Conservation (phyloP, 768 basidiomycete species). For the Lactarius psammicola region DNA sequence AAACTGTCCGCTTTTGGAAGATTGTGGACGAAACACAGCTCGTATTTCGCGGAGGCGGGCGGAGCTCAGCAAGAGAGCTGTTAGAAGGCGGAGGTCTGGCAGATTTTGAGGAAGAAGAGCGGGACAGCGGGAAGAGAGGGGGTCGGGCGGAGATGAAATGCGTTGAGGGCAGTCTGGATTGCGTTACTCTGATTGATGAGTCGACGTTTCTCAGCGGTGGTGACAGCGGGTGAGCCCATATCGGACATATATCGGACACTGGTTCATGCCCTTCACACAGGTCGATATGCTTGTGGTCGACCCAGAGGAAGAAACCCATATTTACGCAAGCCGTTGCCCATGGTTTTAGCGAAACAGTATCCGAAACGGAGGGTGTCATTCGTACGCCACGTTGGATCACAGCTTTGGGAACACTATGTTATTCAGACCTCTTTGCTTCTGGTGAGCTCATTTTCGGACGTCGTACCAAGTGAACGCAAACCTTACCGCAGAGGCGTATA, state of each 20-base stretch:
- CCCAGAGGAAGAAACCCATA: slow-evolving; percentile 90
- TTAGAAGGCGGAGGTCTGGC: slow-evolving; percentile 72
- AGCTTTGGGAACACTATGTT: slow-evolving; percentile 73
- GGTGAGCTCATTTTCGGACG: slow-evolving; percentile 47
- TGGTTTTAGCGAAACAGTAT: slow-evolving; percentile 70
- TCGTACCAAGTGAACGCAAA: not conserved
- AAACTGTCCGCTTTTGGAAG: slow-evolving; percentile 94
- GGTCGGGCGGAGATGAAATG: slow-evolving; percentile 49
- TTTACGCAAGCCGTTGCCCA: slow-evolving; percentile 87
- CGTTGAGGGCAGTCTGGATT: slow-evolving; percentile 89
- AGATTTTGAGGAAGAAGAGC: slow-evolving; percentile 55
- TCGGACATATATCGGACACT: slow-evolving; percentile 11
- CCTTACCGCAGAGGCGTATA: slow-evolving; percentile 35
- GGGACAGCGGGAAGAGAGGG: slow-evolving; percentile 35
- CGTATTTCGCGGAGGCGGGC: slow-evolving; percentile 94
- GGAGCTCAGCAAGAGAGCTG: slow-evolving; percentile 74
- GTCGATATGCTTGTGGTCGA: slow-evolving; percentile 91
- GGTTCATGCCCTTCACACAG: slow-evolving; percentile 40
- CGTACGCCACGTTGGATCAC: slow-evolving; percentile 90
- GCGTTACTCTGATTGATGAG: slow-evolving; percentile 94
- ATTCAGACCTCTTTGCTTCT: slow-evolving; percentile 88
- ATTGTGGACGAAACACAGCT: slow-evolving; percentile 92
- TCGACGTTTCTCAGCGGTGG: slow-evolving; percentile 90
- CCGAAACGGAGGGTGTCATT: slow-evolving; percentile 72
- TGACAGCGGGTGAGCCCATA: slow-evolving; percentile 80